These are phyloP conservation scores for Lactarius evosmus DNA, from an alignment of 768 basidiomycete genomes.

Conservation along the genomic window DNA sequence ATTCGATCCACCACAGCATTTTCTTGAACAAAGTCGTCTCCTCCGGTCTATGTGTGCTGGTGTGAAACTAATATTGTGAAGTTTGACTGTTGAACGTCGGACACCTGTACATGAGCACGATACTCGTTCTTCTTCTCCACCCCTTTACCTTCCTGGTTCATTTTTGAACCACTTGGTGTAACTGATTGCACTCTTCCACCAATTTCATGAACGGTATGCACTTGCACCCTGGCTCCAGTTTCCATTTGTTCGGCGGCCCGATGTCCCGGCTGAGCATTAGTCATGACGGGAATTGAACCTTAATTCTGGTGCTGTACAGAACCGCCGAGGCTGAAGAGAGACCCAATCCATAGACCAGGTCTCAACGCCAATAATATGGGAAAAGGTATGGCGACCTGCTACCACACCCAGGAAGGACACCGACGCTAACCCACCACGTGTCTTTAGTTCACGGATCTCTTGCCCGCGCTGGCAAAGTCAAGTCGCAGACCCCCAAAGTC, in stretches of 20 bases:
- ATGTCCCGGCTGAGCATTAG: not conserved
- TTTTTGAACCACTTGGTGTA: too few species aligned
- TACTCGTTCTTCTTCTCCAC: not conserved
- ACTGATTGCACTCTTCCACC: too few species aligned
- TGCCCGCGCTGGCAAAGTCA: conserved; percentile 99
- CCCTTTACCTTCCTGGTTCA: too few species aligned
- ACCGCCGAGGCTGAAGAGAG: not conserved
- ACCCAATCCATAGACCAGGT: conserved; percentile 1
- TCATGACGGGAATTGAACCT: conserved; percentile 14
- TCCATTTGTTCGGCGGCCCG: too few species aligned
- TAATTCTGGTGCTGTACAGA: conserved; percentile 19
- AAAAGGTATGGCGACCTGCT: conserved; percentile 27
- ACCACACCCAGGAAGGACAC: not conserved
- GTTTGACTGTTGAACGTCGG: not conserved
- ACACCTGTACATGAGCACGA: not conserved
- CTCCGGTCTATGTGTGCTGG: not conserved
- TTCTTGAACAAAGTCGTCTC: not conserved
- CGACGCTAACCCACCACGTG: not conserved
- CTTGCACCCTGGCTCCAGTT: too few species aligned
- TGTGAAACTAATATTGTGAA: not conserved
- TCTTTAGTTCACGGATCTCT: conserved; percentile 92
- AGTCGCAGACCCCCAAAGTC: conserved; percentile 96
- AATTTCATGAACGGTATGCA: too few species aligned
- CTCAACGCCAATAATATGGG: conserved; percentile 30
- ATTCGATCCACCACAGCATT: not conserved